Evolutionary conservation across 345 rosid genomes (phyloP), one percentile per base, ranked within the genome.

Genomic region (Populus alba): DNA sequence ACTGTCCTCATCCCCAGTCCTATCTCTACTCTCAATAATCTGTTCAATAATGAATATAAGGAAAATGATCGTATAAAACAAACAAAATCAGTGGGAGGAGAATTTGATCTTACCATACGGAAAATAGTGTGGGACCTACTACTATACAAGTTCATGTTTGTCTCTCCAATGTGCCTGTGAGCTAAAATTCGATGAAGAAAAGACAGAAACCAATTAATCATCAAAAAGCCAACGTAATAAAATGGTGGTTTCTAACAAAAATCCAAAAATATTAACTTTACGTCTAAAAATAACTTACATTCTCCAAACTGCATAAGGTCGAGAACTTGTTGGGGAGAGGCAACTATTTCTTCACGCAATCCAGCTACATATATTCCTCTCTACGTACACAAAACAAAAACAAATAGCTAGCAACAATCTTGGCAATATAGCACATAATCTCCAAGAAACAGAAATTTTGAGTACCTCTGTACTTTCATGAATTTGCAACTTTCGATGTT

Each of bases 61-160:
- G 45, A 41, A 33, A 9, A 73, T 66, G 37, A 81, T 39, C 39
- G 67, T 20, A 73, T 29, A 66, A 71, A 74, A 67, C 49, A 53
- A 77, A 71, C 71, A 69, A 71, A 78, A 38, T 27, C 55, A 77
- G 37, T 69, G 43, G 16, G 71, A 76, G 41, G 38, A 68, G 66
- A 63, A 25, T 69, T 16, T 69, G 29, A 66, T 51, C 47, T 85
- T 89, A 95, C 99, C 99, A 95, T 95, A 80, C 99, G 92, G 77
- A 95, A 95, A 76, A 95, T 95, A 49, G 99, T 95, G 88, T 95
- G 99, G 33, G 99, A 95, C 83, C 98, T 85, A 76, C 99, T 95
- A 75, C 99, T 95, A 81, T 92, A 82, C 35, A 92, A 55, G 73
- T 95, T 93, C 98, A 95, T 95, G 80, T 95, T 93, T 49, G 99